Conservation (phyloP, 2,329 filamentous ascomycete genomes). For the Colletotrichum gigasporum region DNA sequence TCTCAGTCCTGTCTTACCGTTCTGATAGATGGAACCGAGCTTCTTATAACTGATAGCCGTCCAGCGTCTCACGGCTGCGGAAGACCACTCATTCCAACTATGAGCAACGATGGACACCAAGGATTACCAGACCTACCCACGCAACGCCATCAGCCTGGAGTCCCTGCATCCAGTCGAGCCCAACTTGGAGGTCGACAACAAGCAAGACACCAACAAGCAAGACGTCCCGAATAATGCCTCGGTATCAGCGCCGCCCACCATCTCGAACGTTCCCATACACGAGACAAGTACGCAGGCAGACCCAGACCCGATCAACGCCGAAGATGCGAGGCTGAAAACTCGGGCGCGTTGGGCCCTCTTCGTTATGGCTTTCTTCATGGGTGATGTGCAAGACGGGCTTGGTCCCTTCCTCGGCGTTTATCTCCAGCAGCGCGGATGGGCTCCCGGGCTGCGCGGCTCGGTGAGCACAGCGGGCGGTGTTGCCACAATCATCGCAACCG, state of each 20-base stretch:
- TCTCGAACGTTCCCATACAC: background rate
- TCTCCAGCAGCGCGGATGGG: conserved; percentile 23
- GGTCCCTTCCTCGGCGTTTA: conserved; percentile 25
- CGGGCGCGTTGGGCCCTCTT: conserved; percentile 20
- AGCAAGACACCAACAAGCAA: background rate
- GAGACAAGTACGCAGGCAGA: background rate
- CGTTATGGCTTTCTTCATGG: conserved; percentile 24
- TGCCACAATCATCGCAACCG: conserved; percentile 18
- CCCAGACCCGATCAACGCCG: background rate
- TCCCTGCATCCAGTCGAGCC: background rate
- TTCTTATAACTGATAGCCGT: background rate
- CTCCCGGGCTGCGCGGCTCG: conserved; percentile 17
- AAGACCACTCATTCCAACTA: background rate
- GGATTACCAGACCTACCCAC: background rate
- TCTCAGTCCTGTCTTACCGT: background rate
- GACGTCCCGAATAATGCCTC: background rate
- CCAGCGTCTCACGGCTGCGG: background rate
- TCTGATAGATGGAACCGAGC: background rate
- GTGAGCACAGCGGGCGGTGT: conserved; percentile 15
- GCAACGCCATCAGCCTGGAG: conserved; percentile 10
- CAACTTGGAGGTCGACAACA: background rate
- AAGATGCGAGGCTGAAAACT: conserved; percentile 6
- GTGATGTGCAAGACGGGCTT: conserved; percentile 19
- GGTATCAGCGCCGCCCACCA: background rate
- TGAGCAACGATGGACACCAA: conserved; percentile 16